Base-by-base conservation (phyloP, 1,284 basidiomycete species). In the Phylloboletellus chloephorus region DNA sequence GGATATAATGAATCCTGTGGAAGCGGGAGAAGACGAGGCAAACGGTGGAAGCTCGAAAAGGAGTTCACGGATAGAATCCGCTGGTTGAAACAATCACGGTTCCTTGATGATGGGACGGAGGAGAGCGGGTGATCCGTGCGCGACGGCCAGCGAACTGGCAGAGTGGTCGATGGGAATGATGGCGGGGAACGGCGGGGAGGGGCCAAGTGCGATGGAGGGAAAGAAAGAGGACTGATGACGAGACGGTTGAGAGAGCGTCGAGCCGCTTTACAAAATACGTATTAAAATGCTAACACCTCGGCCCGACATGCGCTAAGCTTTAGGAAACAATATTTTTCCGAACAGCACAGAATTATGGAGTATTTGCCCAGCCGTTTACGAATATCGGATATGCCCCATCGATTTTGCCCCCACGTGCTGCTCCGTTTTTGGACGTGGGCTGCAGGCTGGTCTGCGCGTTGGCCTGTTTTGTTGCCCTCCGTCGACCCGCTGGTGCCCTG, bases 61-160 rank as follows among this genome's bases (percentile, higher is more conserved):
- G 44, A 44, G 21, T 38, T 36, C 24, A 36, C 37, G 44, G 54
- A 41, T 30, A 33, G 39, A 52, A 41, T 36, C 37, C 48, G 31
- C 23, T 19, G 8, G 48, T 41, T 40, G 44, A 45, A 46, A 57
- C 49, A 46, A 58, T 57, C 54, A 57, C 52, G 46, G 50, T 57
- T 56, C 50, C 41, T 55, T 44, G 52, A 47, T 47, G 49, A 39
- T 40, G 46, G 29, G 15, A 57, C 52, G 52, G 37, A 43, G 46
- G 34, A 48, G 36, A 30, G 12, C 46, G 54, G 46, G 43, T 42
- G 49, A 53, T 51, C 54, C 50, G 50, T 57, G 33, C 1, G 19
- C 31, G 44, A 37, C 39, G 37, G 47, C 31, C 31, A 13, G 29
- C 2, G 13, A 17, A 15, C 1, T 2, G 23, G 25, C 6, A 24